Base-by-base conservation (phyloP, 2,329 filamentous ascomycete species). In the Xylaria sp. region DNA sequence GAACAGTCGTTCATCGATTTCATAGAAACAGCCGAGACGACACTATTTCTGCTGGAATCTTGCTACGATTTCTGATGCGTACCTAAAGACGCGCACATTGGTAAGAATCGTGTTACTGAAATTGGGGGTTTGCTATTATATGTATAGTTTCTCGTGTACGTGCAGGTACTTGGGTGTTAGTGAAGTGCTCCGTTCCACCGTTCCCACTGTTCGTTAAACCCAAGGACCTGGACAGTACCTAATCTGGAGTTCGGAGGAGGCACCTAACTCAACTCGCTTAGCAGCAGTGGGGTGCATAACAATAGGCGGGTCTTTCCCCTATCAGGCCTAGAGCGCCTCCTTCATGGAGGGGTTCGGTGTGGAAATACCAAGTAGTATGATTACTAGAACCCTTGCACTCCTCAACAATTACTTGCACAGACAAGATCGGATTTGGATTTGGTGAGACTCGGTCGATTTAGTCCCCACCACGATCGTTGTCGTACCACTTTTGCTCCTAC, bases 241-340 rank as follows among this genome's bases (percentile, higher is more conserved):
- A 22, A 45, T 36, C 44, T 47, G 22, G 20, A 47, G 44, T 47
- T 47, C 20, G 44, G n/a, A n/a, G n/a, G n/a, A n/a, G n/a, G 7
- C 38, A 42, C 15, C 5, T 22, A 22, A 45, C 42, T 45, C 42
- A 17, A n/a, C 20, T 47, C 57, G 27, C 20, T 57, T 49, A 49
- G 42, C 27, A 31, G 56, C 13, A 51, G 67, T 58, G 64, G 67
- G 67, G 67, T 69, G 58, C 65, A 66, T 68, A 15, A 44, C 20
- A 2, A 7, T 36, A 36, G 11, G 9, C 6, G 5, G n/a, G 38
- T 29, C 20, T 39, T 67, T 59, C 20, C 56, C 56, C 53, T 17
- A 64, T 67, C 6, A 22, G 60, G 55, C 42, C 61, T 61, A 67
- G 60, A 22, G 13, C 7, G 9, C 15, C 17, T 53, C 36, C 53